Evolutionary conservation across 1,284 basidiomycete genomes (phyloP).

Genomic region (Kalmanozyma brasiliensis): DNA sequence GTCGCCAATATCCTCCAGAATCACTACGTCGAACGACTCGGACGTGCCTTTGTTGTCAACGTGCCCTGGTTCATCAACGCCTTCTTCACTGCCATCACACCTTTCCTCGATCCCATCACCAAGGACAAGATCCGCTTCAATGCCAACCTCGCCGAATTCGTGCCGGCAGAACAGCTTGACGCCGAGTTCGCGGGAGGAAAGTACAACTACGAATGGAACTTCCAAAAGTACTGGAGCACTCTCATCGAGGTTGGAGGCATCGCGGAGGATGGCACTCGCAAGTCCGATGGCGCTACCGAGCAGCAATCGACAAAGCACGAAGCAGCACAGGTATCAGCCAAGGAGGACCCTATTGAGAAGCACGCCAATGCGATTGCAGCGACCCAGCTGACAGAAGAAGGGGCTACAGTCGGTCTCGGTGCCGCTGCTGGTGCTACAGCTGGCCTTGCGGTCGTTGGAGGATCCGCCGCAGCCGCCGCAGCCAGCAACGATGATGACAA

Average conservation of each 20-base stretch:
- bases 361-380: constrained; percentile 40
- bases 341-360: constrained; percentile 13
- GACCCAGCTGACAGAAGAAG: constrained; percentile 18
- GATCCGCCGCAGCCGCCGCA: constrained; percentile 8
- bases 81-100: constrained; percentile 81
- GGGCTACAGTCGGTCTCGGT: constrained; percentile 22
- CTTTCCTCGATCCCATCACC: constrained; percentile 89
- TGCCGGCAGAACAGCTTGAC: constrained; percentile 81
- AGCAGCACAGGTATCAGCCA: neutral
- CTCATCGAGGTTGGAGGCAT: constrained; percentile 44
- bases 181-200: constrained; percentile 80
- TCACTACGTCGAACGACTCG: constrained; percentile 89
- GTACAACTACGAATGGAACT: constrained; percentile 81
- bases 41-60: constrained; percentile 84
- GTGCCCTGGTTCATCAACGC: constrained; percentile 72
- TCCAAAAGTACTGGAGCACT: constrained; percentile 74
- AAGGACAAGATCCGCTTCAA: constrained; percentile 89
- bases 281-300: neutral
- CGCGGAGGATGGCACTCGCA: constrained; percentile 49
- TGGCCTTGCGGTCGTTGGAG: constrained; percentile 18
- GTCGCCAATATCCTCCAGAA: constrained; percentile 80
- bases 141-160: constrained; percentile 74
- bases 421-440: constrained; percentile 26
- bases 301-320: neutral
- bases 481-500: neutral